Evolutionary conservation across 805 yeast genomes (phyloP).

Genomic region (Pichia pseudocactophila): DNA sequence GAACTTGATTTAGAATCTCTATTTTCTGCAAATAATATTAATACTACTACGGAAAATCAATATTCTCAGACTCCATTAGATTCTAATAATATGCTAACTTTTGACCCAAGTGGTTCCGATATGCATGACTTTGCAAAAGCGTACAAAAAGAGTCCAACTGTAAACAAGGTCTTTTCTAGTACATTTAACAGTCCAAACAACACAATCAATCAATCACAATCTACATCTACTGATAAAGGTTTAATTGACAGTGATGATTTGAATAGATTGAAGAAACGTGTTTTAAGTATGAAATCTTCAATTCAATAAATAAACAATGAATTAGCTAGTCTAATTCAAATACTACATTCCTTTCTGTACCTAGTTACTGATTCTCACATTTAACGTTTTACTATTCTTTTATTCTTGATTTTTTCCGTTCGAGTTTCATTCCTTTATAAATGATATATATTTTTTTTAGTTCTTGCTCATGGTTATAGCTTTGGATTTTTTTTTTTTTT

Average conservation of each 20-base stretch:
- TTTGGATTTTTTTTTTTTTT: no score
- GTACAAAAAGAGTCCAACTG: conserved; percentile 7
- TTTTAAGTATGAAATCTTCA: conserved; percentile 22
- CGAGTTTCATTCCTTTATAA: background rate
- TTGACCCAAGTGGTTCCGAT: background rate
- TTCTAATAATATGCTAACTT: background rate
- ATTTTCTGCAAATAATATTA: background rate
- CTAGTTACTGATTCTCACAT: background rate
- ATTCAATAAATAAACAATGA: conserved; percentile 6
- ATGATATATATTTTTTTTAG: no score
- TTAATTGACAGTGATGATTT: conserved; percentile 24
- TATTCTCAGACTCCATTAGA: background rate
- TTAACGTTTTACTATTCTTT: background rate
- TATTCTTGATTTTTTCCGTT: background rate
- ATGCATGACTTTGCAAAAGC: conserved; percentile 12
- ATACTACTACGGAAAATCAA: background rate
- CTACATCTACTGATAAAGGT: background rate
- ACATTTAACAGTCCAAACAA: background rate
- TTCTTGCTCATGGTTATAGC: no score
- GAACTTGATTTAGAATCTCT: conserved; percentile 5
- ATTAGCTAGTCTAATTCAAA: background rate
- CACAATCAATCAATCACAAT: background rate
- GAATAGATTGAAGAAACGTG: conserved; percentile 22
- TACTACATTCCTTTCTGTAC: background rate
- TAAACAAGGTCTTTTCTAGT: background rate